Percentiles rank a stretch among this genome's conserved stretches.
These are phyloP conservation scores for Aureobasidium sp. DNA, from an alignment of 2,329 filamentous ascomycete species.

Conservation along the genomic window DNA sequence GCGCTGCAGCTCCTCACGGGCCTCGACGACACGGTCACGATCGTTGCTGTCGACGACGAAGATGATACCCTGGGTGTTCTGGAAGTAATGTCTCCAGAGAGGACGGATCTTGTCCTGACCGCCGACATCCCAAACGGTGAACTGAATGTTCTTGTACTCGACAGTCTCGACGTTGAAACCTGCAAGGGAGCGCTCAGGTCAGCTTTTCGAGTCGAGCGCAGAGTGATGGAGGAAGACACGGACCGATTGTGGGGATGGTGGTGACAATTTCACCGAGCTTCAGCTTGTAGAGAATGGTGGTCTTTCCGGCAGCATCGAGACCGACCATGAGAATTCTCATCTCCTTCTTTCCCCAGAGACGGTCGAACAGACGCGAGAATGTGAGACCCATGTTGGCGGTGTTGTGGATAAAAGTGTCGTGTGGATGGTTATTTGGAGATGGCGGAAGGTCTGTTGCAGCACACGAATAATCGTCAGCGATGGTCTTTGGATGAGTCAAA, in stretches of 20 bases:
- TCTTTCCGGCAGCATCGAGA: conserved; percentile 96
- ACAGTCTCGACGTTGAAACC: conserved; percentile 98
- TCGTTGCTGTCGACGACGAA: conserved; percentile 98
- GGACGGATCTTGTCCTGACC: conserved; percentile 98
- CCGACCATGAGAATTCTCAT: conserved; percentile 98
- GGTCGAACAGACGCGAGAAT: conserved; percentile 93
- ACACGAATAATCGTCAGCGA: background rate
- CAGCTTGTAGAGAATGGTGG: conserved; percentile 97
- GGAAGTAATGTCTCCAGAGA: conserved; percentile 94
- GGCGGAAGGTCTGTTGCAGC: conserved; percentile 2
- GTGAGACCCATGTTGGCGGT: conserved; percentile 80
- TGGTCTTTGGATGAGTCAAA: background rate
- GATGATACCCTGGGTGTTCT: conserved; percentile 94
- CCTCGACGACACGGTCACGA: conserved; percentile 84
- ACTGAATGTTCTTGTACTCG: conserved; percentile 98
- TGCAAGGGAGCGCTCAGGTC: conserved; percentile 21
- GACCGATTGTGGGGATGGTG: conserved; percentile 89
- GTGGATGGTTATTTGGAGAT: conserved; percentile 10
- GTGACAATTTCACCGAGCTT: conserved; percentile 98
- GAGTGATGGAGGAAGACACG: conserved; percentile 22
- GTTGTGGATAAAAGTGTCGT: conserved; percentile 34
- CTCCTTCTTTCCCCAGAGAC: conserved; percentile 98
- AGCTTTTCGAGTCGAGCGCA: background rate
- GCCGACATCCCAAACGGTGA: conserved; percentile 98
- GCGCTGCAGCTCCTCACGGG: conserved; percentile 84